Percentiles rank a stretch among this genome's conserved stretches.
Evolutionary conservation across 768 basidiomycete species (phyloP).

Genomic region (Termitomyces sp.): DNA sequence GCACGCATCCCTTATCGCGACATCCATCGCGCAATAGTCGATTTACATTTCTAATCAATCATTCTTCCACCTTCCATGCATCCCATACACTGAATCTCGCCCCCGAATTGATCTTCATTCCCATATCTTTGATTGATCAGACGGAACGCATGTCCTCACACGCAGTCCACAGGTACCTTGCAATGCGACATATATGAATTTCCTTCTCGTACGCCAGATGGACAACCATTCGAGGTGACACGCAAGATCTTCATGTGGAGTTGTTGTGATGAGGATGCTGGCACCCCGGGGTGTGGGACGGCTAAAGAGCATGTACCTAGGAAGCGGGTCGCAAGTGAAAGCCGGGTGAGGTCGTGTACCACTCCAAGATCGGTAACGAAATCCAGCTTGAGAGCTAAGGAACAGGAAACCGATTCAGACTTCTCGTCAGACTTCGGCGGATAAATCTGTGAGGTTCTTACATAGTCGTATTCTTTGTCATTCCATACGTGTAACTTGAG

Average conservation of each 20-base stretch:
- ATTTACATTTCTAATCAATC: not conserved
- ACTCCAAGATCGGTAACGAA: not conserved
- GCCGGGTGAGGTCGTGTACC: not conserved
- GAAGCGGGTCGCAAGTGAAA: not conserved
- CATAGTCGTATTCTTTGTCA: not conserved
- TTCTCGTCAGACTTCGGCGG: not conserved
- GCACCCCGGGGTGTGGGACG: slow-evolving; percentile 28
- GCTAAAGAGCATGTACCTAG: slow-evolving; percentile 11
- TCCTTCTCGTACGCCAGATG: slow-evolving; percentile 28
- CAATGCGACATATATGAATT: slow-evolving; percentile 36
- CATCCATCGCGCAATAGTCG: not conserved
- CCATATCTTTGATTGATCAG: not conserved
- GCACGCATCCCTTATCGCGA: not conserved
- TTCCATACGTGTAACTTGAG: not conserved
- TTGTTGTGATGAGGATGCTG: slow-evolving; percentile 39
- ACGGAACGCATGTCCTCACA: not conserved
- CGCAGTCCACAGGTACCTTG: slow-evolving; percentile 23
- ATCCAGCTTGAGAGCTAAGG: not conserved
- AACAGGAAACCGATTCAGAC: not conserved
- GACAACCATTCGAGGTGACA: slow-evolving; percentile 22
- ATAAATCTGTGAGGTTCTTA: not conserved
- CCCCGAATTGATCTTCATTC: not conserved
- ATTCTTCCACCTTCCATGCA: not conserved
- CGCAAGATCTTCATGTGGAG: slow-evolving; percentile 39
- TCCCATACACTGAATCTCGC: not conserved